Percentiles rank a stretch among this genome's conserved stretches.
Evolutionary conservation across 305 asterid genomes (phyloP).

Genomic region (Fraxinus sp.): DNA sequence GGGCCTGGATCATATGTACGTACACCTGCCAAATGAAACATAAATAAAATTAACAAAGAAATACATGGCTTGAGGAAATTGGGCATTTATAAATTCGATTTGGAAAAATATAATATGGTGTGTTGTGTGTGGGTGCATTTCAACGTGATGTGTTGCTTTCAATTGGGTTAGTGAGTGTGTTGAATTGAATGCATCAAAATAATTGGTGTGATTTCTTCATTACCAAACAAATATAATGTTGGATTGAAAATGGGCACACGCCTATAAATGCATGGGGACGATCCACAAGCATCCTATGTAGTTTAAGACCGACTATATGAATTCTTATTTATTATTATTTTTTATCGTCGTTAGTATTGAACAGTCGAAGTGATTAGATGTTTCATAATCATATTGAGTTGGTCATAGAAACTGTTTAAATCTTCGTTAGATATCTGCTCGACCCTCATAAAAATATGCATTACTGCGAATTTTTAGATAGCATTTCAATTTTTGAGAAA

Average conservation of each 20-base stretch:
- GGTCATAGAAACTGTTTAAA: no score
- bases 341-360: not conserved
- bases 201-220: conserved; percentile 6
- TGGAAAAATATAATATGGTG: not conserved
- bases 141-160: conserved; percentile 38
- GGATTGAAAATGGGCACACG: not conserved
- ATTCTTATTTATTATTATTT: not conserved
- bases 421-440: no score
- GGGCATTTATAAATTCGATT: not conserved
- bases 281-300: not conserved
- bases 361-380: not conserved
- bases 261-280: not conserved
- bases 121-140: conserved; percentile 29
- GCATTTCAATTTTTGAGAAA: not conserved
- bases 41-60: conserved; percentile 22
- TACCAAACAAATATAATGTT: conserved; percentile 22
- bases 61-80: conserved; percentile 13
- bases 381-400: not conserved
- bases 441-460: not conserved
- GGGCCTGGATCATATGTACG: conserved; percentile 25
- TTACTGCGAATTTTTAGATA: not conserved
- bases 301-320: not conserved
- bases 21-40: conserved; percentile 20
- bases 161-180: conserved; percentile 7
- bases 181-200: conserved; percentile 24